A percentile compares a stretch with the other conserved stretches of the same genome.
These are phyloP conservation scores for Ophiostoma triangulosporum DNA, from an alignment of 2,329 filamentous ascomycete species.

Conservation along the genomic window DNA sequence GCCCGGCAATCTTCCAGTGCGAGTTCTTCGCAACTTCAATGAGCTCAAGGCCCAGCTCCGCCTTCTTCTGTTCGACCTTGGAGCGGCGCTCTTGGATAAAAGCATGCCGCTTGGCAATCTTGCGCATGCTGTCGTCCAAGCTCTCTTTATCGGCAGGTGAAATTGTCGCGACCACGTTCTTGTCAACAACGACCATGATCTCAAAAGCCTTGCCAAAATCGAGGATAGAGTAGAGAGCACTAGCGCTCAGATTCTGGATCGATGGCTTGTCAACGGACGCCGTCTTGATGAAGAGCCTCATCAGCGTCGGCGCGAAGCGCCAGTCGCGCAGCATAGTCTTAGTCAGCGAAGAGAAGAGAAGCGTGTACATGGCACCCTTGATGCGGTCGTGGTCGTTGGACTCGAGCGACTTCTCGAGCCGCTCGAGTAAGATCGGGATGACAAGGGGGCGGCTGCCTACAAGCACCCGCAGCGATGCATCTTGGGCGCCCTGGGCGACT, in stretches of 20 bases:
- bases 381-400: slow-evolving; percentile 78
- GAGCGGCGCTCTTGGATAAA: slow-evolving; percentile 63
- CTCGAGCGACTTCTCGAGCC: slow-evolving; percentile 65
- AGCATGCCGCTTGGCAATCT: slow-evolving; percentile 53
- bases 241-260: slow-evolving; percentile 76
- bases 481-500: slow-evolving; percentile 80
- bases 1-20: slow-evolving; percentile 92
- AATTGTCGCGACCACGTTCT: slow-evolving; percentile 56
- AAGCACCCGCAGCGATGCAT: slow-evolving; percentile 84
- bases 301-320: slow-evolving; percentile 83
- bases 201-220: slow-evolving; percentile 87
- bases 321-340: slow-evolving; percentile 85
- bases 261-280: slow-evolving; percentile 86
- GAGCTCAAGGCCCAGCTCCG: slow-evolving; percentile 65
- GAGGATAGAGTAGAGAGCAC: slow-evolving; percentile 71
- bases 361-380: slow-evolving; percentile 84
- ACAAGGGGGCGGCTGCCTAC: slow-evolving; percentile 79
- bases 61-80: slow-evolving; percentile 74
- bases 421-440: slow-evolving; percentile 72
- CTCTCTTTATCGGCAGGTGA: slow-evolving; percentile 33
- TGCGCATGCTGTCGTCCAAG: slow-evolving; percentile 37
- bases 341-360: slow-evolving; percentile 76
- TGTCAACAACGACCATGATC: slow-evolving; percentile 69
- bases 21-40: slow-evolving; percentile 62
- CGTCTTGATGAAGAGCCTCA: slow-evolving; percentile 80